These are phyloP conservation scores for Dendrostoma leiphaemia DNA, from an alignment of 2,329 filamentous ascomycete genomes.

Conservation along the genomic window DNA sequence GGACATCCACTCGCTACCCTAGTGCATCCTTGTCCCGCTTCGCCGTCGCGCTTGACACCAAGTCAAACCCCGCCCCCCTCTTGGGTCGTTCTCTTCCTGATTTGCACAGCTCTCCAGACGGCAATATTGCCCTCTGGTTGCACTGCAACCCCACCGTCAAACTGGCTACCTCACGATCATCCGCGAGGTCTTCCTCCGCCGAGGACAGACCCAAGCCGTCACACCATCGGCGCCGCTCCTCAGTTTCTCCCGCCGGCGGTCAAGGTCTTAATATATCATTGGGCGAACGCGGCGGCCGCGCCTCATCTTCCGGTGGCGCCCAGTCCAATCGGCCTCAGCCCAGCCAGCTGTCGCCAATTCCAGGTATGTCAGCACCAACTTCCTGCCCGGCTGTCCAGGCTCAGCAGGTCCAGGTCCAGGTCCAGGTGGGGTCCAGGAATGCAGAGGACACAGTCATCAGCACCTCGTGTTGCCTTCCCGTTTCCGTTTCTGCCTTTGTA, in stretches of 20 bases:
- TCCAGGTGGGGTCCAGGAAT: neutral
- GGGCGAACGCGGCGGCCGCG: conserved; percentile 30
- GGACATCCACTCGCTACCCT: conserved; percentile 8
- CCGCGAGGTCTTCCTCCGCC: conserved; percentile 49
- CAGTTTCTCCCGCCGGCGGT: conserved; percentile 32
- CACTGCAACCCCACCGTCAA: conserved; percentile 31
- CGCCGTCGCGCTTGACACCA: too few species aligned
- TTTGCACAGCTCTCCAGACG: conserved; percentile 13
- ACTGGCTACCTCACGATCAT: conserved; percentile 50
- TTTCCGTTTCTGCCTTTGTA: conserved; percentile 4
- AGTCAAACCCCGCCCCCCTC: neutral
- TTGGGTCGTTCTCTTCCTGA: conserved; percentile 1
- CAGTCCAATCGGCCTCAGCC: conserved; percentile 33
- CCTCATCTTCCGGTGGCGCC: conserved; percentile 34
- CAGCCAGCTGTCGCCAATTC: conserved; percentile 50
- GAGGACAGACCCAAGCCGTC: conserved; percentile 45
- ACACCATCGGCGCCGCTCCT: conserved; percentile 51
- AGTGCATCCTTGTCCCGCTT: neutral
- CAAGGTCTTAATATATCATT: conserved; percentile 33
- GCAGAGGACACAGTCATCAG: neutral
- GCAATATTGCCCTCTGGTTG: conserved; percentile 22
- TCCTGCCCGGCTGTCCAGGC: too few species aligned
- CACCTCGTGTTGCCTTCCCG: conserved; percentile 10
- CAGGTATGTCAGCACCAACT: too few species aligned
- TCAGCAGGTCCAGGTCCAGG: too few species aligned